Evolutionary conservation across 768 basidiomycete genomes (phyloP).

Genomic region (Amanita polypyramis): DNA sequence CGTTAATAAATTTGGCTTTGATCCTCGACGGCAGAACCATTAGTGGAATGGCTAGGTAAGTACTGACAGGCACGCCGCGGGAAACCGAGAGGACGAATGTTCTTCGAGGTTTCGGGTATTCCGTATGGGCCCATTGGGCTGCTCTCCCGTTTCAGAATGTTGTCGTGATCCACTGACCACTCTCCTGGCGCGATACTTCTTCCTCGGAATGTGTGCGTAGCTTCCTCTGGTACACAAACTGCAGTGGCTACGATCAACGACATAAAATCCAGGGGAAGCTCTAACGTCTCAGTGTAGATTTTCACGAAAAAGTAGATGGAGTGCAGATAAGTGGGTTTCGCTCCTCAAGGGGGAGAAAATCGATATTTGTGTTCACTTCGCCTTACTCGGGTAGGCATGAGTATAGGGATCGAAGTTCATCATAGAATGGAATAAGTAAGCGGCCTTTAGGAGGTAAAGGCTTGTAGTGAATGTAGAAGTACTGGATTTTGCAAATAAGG

Average conservation of each 20-base stretch:
- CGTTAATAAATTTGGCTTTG: slow-evolving; percentile 52
- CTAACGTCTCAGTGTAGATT: slow-evolving; percentile 60
- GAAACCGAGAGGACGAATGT: slow-evolving; percentile 40
- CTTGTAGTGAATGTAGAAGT: slow-evolving; percentile 61
- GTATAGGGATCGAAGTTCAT: slow-evolving; percentile 72
- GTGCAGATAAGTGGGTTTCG: slow-evolving; percentile 78
- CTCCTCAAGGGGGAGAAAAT: slow-evolving; percentile 40
- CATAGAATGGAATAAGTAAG: slow-evolving; percentile 75
- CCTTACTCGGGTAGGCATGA: slow-evolving; percentile 66
- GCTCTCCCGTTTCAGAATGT: not conserved
- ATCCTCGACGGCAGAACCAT: not conserved
- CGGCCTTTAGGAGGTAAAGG: slow-evolving; percentile 53
- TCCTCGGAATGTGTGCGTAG: slow-evolving; percentile 27
- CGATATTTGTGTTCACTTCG: not conserved
- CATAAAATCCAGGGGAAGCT: slow-evolving; percentile 49
- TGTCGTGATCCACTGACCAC: slow-evolving; percentile 4
- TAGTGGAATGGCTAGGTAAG: slow-evolving; percentile 31
- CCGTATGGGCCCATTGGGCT: not conserved
- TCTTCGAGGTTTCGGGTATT: not conserved
- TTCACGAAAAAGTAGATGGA: slow-evolving; percentile 69
- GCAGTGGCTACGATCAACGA: slow-evolving; percentile 58
- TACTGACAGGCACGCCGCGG: slow-evolving; percentile 68
- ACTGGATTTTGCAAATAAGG: slow-evolving; percentile 30
- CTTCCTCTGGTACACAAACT: slow-evolving; percentile 27
- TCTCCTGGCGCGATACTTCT: slow-evolving; percentile 7